Percentiles rank a stretch among this genome's conserved stretches.
These are phyloP conservation scores for Saccharomyces hybrid DNA, from an alignment of 1,139 yeast species.

Conservation along the genomic window DNA sequence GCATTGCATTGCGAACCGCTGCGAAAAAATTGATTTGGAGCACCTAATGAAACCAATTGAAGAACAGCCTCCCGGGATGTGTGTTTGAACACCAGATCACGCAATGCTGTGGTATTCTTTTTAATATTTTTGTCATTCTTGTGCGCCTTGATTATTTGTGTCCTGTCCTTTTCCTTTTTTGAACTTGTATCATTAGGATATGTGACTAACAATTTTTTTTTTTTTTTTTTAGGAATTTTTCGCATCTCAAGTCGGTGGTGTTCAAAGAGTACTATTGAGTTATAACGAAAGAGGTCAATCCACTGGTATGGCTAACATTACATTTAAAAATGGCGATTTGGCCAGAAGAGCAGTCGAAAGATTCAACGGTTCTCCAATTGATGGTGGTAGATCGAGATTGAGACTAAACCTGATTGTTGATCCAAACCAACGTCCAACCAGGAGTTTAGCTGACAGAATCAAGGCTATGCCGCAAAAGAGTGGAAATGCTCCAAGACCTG, in stretches of 20 bases:
- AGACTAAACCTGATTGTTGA: slow-evolving; percentile 81
- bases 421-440: slow-evolving; percentile 71
- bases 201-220: slow-evolving; percentile 3
- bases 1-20: neutral
- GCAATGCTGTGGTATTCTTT: neutral
- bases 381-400: slow-evolving; percentile 72
- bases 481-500: slow-evolving; percentile 13
- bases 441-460: slow-evolving; percentile 38
- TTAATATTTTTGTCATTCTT: neutral
- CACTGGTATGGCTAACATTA: slow-evolving; percentile 83
- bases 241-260: slow-evolving; percentile 80
- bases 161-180: slow-evolving; percentile 6
- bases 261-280: slow-evolving; percentile 59
- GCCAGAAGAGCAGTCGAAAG: slow-evolving; percentile 75
- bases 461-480: slow-evolving; percentile 27
- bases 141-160: slow-evolving; percentile 2
- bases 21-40: neutral
- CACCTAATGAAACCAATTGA: neutral
- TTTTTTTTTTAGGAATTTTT: slow-evolving; percentile 66
- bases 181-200: neutral
- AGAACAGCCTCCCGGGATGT: neutral
- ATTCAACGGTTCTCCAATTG: slow-evolving; percentile 90
- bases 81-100: neutral
- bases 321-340: slow-evolving; percentile 58
- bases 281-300: slow-evolving; percentile 87